Percentiles rank a stretch among this genome's conserved stretches.
Evolutionary conservation across 805 yeast species (phyloP).

Genomic region (Candida gorgasii): DNA sequence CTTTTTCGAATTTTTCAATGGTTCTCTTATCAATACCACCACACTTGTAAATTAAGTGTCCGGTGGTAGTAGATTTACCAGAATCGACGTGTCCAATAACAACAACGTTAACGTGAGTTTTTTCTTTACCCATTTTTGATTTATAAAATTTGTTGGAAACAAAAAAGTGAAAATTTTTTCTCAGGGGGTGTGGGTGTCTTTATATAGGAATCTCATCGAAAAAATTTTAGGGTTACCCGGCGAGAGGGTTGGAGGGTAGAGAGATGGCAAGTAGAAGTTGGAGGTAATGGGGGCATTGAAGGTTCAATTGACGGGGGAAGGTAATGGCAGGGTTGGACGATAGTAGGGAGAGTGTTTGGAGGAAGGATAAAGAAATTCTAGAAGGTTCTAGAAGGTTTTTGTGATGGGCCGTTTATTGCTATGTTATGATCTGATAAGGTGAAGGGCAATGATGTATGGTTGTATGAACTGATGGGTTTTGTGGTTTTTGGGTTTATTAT

Average conservation of each 20-base stretch:
- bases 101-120: slow-evolving; percentile 98
- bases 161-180: slow-evolving; percentile 13
- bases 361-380: background rate
- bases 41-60: slow-evolving; percentile 98
- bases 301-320: too few relatives aligned
- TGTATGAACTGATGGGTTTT: too few relatives aligned
- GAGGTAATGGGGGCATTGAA: too few relatives aligned
- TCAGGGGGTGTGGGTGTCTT: slow-evolving; percentile 10
- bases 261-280: too few relatives aligned
- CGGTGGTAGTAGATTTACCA: slow-evolving; percentile 89
- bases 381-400: background rate
- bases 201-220: slow-evolving; percentile 7
- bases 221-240: slow-evolving; percentile 6
- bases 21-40: slow-evolving; percentile 99
- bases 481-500: too few relatives aligned
- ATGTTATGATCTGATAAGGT: too few relatives aligned
- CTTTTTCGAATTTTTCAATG: slow-evolving; percentile 77
- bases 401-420: too few relatives aligned
- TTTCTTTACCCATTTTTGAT: slow-evolving; percentile 77
- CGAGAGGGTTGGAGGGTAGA: too few relatives aligned
- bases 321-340: too few relatives aligned
- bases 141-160: slow-evolving; percentile 6
- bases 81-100: slow-evolving; percentile 99
- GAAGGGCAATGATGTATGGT: too few relatives aligned
- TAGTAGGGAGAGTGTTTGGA: too few relatives aligned